Percentiles rank a stretch among this genome's conserved stretches.
Conservation (phyloP, 164 flowering plant genomes). For the Tetrastigma voinierianum region DNA sequence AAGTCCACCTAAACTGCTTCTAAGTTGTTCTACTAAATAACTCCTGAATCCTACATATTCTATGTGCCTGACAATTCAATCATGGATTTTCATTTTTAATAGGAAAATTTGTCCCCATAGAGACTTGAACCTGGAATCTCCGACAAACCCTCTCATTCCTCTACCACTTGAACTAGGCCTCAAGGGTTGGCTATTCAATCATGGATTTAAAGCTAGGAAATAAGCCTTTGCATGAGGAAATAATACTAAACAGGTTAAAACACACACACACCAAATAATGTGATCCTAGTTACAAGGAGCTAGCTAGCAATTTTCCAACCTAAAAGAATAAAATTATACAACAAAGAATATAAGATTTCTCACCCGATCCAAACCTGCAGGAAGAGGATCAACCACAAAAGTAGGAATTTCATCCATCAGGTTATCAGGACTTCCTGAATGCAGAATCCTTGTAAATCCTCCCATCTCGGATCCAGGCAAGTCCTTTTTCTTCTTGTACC, state of each 20-base stretch:
- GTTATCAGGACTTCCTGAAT: conserved; percentile 84
- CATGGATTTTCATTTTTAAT: too few species aligned
- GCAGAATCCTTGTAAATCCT: conserved; percentile 83
- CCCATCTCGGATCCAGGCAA: conserved; percentile 95
- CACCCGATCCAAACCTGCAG: conserved; percentile 80
- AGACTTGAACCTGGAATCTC: too few species aligned
- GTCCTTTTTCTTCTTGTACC: conserved; percentile 79
- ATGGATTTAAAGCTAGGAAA: not conserved
- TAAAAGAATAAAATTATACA: not conserved
- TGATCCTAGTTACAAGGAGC: not conserved
- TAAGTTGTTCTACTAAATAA: not conserved
- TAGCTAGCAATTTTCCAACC: not conserved
- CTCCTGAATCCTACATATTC: not conserved
- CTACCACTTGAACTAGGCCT: too few species aligned
- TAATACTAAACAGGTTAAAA: not conserved
- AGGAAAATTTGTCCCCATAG: too few species aligned
- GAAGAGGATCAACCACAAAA: conserved; percentile 90
- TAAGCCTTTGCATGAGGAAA: not conserved
- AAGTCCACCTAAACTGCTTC: not conserved
- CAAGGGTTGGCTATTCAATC: too few species aligned
- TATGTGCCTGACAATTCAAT: not conserved
- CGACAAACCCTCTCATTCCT: too few species aligned
- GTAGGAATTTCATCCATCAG: conserved; percentile 95
- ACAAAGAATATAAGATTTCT: conserved; percentile 20
- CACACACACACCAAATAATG: not conserved